Evolutionary conservation across 306 rosid genomes (phyloP), one percentile per base, ranked within the genome.

Genomic region (Vigna hirtella): DNA sequence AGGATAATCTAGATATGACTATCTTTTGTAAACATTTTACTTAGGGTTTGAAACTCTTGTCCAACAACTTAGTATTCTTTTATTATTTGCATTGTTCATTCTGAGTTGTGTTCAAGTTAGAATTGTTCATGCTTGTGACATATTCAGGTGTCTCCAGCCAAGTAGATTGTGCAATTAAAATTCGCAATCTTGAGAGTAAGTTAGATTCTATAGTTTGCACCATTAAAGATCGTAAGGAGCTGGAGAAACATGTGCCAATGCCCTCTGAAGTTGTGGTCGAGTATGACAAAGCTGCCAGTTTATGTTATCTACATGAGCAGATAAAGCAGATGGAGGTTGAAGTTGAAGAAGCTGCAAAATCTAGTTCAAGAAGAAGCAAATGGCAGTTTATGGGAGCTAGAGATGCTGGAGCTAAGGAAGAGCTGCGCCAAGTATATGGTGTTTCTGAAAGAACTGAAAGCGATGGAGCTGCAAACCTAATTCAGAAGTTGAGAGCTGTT

Each of bases 341-440:
- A 88, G 99, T 95, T 74, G 99, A 95, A 88, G 97, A 93, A 65
- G 98, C 99, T 79, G 97, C 99, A 67, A 93, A 95, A 81, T 87
- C 85, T 24, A 95, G 99, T 80, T 93, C 96, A 74, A 91, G 98
- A 83, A 89, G 88, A 90, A 95, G 99, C 83, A 95, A 95, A 90
- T 95, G 99, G 99, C 99, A 95, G 81, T 93, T 93, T 70, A 95
- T 95, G 99, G 99, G 99, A 78, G 99, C 99, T 65, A 95, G 99
- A 89, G 99, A 93, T 87, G 99, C 99, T 66, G 99, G 99, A 80
- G 93, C 98, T 68, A 95, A 88, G 85, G 99, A 91, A 84, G 98
- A 91, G 87, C 86, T 95, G 77, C 93, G 97, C 24, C 99, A 95
- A 88, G 98, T 95, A 76, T 95, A 95, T 77, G 99, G 99, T 79